Base-by-base conservation (phyloP, 129 eudicot species). In the Arctium minus region DNA sequence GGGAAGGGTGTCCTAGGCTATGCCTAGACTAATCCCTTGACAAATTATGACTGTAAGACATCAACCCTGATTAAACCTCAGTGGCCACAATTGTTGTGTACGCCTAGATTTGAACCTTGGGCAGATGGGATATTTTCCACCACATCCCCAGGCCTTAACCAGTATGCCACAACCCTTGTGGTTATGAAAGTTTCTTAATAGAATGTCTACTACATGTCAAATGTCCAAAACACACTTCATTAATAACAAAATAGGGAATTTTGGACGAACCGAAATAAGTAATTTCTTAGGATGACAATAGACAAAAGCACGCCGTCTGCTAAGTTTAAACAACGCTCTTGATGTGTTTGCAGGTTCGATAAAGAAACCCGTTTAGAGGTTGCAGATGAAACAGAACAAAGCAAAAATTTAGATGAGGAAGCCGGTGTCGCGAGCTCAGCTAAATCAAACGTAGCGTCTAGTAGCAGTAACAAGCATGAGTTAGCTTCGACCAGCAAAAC, bases 371-470 rank as follows among this genome's bases (percentile, higher is more conserved):
- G 46, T 40, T 65, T 80, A 69, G 92, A 87, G 77, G 93, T 88
- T 79, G 88, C 48, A 27, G 88, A 87, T 39, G 91, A 81, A 71
- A 79, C 73, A 10, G 92, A 82, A 72, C 83, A 79, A 74, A 86
- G 84, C 86, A 82, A 76, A 76, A 82, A 72, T 68, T 83, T 90
- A 33, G 93, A 92, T 12, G 95, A 90, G 85, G 97, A 91, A 74
- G 83, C 83, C 1, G 89, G 86, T 1, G 11, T 40, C 2, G 37
- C 69, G 17, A 35, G 80, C 35, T 30, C 87, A 53, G 39, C 37
- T 72, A 73, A 73, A 40, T 3, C 36, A 4, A 37, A 73, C 17
- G 77, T 73, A 38, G 77, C 77, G 2, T 22, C 50, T 53, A 76
- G 76, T 22, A 85, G 84, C 33, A 72, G 70, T 18, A 79, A 35